Evolutionary conservation across 75 land plant species (phyloP).

Genomic region (Picea glauca): DNA sequence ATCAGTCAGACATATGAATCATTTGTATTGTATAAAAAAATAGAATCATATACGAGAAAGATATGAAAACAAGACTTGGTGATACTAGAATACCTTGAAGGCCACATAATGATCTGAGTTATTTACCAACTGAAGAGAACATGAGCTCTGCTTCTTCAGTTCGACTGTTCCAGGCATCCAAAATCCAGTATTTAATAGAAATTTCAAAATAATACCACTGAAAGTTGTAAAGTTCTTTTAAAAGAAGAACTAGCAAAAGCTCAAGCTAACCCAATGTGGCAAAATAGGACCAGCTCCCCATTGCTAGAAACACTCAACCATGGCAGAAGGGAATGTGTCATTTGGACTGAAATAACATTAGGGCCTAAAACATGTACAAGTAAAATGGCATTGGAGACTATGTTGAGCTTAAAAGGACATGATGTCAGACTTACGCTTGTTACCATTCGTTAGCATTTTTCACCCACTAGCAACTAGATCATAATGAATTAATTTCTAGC

Average conservation of each 20-base stretch:
- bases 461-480: too few species aligned
- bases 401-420: too few species aligned
- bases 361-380: too few species aligned
- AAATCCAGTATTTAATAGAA: neutral
- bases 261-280: neutral
- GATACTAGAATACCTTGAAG: slow-evolving; percentile 57
- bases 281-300: neutral
- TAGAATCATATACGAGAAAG: neutral
- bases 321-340: neutral
- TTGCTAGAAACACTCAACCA: neutral
- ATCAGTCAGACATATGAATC: neutral
- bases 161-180: slow-evolving; percentile 56
- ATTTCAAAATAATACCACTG: neutral
- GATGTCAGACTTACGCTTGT: too few species aligned
- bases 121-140: slow-evolving; percentile 73
- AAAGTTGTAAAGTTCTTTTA: neutral
- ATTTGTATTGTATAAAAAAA: neutral
- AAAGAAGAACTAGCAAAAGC: neutral
- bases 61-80: neutral
- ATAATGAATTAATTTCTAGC: too few species aligned
- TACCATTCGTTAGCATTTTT: too few species aligned
- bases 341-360: too few species aligned
- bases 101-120: slow-evolving; percentile 75
- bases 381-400: too few species aligned
- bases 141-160: slow-evolving; percentile 86